Percentiles rank a stretch among this genome's conserved stretches.
Evolutionary conservation across 169 alveolate genomes (phyloP).

Genomic region (Plasmodium falciparum): DNA sequence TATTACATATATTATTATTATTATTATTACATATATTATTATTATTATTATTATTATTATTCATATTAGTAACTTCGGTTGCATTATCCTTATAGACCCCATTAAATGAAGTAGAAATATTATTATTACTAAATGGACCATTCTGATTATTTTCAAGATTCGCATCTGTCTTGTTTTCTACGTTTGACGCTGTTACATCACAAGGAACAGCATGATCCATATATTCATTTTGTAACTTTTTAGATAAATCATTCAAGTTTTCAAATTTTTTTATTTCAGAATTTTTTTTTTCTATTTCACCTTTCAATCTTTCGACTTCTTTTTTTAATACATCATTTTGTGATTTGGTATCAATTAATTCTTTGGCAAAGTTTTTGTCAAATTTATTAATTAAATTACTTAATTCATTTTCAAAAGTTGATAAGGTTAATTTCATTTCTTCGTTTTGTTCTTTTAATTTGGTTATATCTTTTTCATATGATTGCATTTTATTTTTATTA

Average conservation of each 20-base stretch:
- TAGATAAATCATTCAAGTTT: slow-evolving; percentile 49
- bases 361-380: slow-evolving; percentile 76
- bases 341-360: slow-evolving; percentile 64
- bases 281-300: slow-evolving; percentile 65
- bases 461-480: slow-evolving; percentile 69
- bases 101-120: background rate
- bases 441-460: slow-evolving; percentile 71
- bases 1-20: background rate
- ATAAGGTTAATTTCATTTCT: slow-evolving; percentile 71
- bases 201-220: too few relatives aligned
- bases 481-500: slow-evolving; percentile 48
- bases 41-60: background rate
- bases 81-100: background rate
- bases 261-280: slow-evolving; percentile 68
- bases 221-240: slow-evolving; percentile 17
- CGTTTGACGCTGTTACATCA: background rate
- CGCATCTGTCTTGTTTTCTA: background rate
- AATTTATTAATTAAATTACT: slow-evolving; percentile 69
- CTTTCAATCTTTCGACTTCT: slow-evolving; percentile 72
- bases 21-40: background rate
- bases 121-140: background rate
- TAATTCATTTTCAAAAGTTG: slow-evolving; percentile 76
- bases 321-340: slow-evolving; percentile 72
- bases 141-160: background rate
- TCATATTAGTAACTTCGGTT: background rate